A percentile compares a stretch with the other conserved stretches of the same genome.
These are phyloP conservation scores for Ustulina deusta DNA, from an alignment of 2,329 filamentous ascomycete species.

Conservation along the genomic window DNA sequence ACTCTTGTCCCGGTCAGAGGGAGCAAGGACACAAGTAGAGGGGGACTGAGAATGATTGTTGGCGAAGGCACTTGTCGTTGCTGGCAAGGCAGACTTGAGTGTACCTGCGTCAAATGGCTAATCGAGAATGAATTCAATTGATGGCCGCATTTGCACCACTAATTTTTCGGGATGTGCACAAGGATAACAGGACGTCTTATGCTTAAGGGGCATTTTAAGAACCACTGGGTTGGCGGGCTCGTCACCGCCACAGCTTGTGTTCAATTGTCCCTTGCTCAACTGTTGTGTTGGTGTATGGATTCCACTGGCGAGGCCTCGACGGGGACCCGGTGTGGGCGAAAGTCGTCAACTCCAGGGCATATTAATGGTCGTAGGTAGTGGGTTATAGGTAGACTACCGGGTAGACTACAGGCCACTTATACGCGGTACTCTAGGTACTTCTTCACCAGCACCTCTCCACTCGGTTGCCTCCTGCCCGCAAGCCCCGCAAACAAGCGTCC, in stretches of 20 bases:
- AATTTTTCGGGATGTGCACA: constrained; percentile 8
- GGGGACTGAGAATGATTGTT: constrained; percentile 5
- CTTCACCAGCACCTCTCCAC: too few species aligned
- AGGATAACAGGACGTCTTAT: constrained; percentile 9
- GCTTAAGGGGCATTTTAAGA: constrained; percentile 18
- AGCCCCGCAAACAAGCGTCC: constrained; percentile 41
- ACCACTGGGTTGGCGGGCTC: constrained; percentile 1
- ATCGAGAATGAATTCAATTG: background rate
- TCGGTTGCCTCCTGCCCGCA: constrained; percentile 11
- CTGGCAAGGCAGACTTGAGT: constrained; percentile 30
- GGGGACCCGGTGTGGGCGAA: constrained; percentile 3
- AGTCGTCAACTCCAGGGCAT: constrained; percentile 10
- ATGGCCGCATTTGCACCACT: constrained; percentile 33
- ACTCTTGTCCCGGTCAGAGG: too few species aligned
- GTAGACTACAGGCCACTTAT: constrained; percentile 1
- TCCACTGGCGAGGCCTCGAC: background rate
- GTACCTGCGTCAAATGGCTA: background rate
- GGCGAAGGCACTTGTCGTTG: background rate
- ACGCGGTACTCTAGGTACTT: constrained; percentile 6
- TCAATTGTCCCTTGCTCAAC: constrained; percentile 9
- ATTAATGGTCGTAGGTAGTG: too few species aligned
- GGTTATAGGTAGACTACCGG: too few species aligned
- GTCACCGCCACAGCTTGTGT: constrained; percentile 24
- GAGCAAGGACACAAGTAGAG: background rate
- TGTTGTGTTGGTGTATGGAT: background rate